A percentile compares a stretch with the other conserved stretches of the same genome.
phyloP scores from a whole-genome alignment of 2,329 filamentous ascomycete genomes.

The Fusarium stilboides region DNA sequence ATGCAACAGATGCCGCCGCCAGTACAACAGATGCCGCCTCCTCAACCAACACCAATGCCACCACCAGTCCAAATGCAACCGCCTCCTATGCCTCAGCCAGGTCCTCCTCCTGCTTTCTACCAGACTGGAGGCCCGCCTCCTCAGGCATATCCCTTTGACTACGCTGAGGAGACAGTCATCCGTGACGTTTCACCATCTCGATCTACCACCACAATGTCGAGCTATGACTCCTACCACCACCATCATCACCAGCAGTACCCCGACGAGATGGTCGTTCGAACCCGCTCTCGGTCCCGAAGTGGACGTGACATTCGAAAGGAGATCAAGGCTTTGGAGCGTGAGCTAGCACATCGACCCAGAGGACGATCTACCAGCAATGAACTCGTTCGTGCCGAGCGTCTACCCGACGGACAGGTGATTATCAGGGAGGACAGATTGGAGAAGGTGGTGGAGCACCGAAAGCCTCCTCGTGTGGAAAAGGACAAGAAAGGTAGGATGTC shows the following conservation, averaged over 20 bases:
- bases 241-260: slow-evolving; percentile 50
- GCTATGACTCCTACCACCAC: slow-evolving; percentile 52
- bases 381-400: slow-evolving; percentile 69
- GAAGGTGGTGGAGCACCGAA: slow-evolving; percentile 67
- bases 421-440: slow-evolving; percentile 74
- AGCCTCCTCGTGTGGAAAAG: slow-evolving; percentile 81
- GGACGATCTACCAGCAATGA: slow-evolving; percentile 62
- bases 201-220: slow-evolving; percentile 55
- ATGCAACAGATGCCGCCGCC: slow-evolving; percentile 40
- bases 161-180: slow-evolving; percentile 63
- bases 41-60: slow-evolving; percentile 20
- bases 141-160: slow-evolving; percentile 55
- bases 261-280: slow-evolving; percentile 59
- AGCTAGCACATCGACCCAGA: slow-evolving; percentile 56
- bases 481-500: slow-evolving; percentile 97
- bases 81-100: slow-evolving; percentile 23
- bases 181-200: slow-evolving; percentile 67
- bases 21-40: slow-evolving; percentile 47
- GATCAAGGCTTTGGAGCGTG: slow-evolving; percentile 77
- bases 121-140: slow-evolving; percentile 7
- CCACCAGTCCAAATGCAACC: slow-evolving; percentile 9
- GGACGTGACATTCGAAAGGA: slow-evolving; percentile 80
- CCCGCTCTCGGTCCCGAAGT: slow-evolving; percentile 61
- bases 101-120: slow-evolving; percentile 16
- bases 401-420: slow-evolving; percentile 74